A percentile compares a stretch with the other conserved stretches of the same genome.
These are phyloP conservation scores for Teratosphaeriaceae sp. DNA, from an alignment of 2,329 filamentous ascomycete genomes.

Conservation along the genomic window DNA sequence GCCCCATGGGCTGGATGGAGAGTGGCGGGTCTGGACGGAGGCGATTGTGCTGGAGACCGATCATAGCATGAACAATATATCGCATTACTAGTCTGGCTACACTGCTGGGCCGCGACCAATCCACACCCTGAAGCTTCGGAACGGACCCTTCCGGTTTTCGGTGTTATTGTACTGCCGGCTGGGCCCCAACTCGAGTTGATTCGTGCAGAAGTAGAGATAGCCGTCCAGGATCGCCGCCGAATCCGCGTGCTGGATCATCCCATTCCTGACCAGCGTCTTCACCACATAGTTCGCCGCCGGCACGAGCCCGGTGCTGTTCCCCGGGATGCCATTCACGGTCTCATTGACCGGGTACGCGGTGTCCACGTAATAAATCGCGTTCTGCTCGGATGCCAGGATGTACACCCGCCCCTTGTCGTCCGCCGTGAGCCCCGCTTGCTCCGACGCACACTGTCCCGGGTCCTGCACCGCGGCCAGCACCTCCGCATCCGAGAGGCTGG, in stretches of 20 bases:
- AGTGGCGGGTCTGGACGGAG: constrained; percentile 13
- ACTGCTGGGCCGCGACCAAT: constrained; percentile 32
- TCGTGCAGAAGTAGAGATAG: constrained; percentile 39
- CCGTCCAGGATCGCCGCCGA: constrained; percentile 35
- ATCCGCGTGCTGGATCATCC: constrained; percentile 38
- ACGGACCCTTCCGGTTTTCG: constrained; percentile 32
- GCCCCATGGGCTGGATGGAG: constrained; percentile 11
- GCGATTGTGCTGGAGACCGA: not conserved
- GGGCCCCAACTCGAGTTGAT: constrained; percentile 34
- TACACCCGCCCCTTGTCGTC: constrained; percentile 37
- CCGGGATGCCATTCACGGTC: constrained; percentile 29
- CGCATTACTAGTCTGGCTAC: constrained; percentile 15
- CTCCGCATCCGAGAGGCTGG: constrained; percentile 28
- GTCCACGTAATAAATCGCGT: constrained; percentile 40
- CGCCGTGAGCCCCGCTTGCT: constrained; percentile 38
- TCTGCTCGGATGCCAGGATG: constrained; percentile 37
- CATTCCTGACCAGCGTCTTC: constrained; percentile 35
- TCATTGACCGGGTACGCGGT: constrained; percentile 30
- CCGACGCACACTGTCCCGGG: constrained; percentile 34
- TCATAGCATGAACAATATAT: not conserved
- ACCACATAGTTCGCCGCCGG: constrained; percentile 32
- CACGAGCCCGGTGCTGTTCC: constrained; percentile 30
- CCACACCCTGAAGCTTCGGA: constrained; percentile 31
- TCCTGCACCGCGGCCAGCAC: constrained; percentile 32
- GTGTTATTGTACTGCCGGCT: constrained; percentile 34